phyloP scores from a whole-genome alignment of 2,329 filamentous ascomycete genomes.

The Cladosporium sp. region DNA sequence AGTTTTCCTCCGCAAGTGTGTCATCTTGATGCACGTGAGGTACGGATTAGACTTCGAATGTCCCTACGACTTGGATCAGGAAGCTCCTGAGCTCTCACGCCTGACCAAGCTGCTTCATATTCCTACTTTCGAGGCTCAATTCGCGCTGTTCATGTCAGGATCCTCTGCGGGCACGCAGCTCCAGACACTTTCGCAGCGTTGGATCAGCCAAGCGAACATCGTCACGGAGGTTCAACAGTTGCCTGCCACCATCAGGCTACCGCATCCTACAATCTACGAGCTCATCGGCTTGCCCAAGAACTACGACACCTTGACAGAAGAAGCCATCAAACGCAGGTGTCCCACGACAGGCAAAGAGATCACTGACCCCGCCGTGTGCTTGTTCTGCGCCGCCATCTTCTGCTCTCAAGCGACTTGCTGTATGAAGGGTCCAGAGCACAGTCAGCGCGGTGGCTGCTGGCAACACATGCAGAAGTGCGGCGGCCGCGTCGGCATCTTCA shows the following conservation, averaged over 20 bases:
- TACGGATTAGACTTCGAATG: conserved; percentile 80
- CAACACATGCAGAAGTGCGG: conserved; percentile 90
- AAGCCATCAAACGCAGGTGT: conserved; percentile 75
- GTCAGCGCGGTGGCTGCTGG: conserved; percentile 68
- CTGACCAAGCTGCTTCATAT: conserved; percentile 70
- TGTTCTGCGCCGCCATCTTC: conserved; percentile 95
- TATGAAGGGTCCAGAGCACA: conserved; percentile 44
- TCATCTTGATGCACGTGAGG: conserved; percentile 77
- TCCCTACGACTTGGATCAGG: conserved; percentile 39
- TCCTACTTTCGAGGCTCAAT: conserved; percentile 73
- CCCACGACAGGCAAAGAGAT: conserved; percentile 88
- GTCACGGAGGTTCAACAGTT: conserved; percentile 28
- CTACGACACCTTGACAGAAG: conserved; percentile 87
- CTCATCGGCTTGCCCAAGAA: conserved; percentile 86
- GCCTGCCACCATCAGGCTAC: conserved; percentile 45
- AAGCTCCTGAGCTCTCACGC: conserved; percentile 63
- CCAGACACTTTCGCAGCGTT: conserved; percentile 54
- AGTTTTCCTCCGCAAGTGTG: conserved; percentile 79
- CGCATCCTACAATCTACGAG: conserved; percentile 90
- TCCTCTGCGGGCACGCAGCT: conserved; percentile 37
- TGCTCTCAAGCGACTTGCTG: conserved; percentile 94
- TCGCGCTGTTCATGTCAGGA: conserved; percentile 49
- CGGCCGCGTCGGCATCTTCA: conserved; percentile 82
- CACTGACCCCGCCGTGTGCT: conserved; percentile 81
- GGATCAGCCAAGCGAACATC: conserved; percentile 58